Conservation (phyloP, 495 filamentous ascomycete genomes). For the Niebla homalea region DNA sequence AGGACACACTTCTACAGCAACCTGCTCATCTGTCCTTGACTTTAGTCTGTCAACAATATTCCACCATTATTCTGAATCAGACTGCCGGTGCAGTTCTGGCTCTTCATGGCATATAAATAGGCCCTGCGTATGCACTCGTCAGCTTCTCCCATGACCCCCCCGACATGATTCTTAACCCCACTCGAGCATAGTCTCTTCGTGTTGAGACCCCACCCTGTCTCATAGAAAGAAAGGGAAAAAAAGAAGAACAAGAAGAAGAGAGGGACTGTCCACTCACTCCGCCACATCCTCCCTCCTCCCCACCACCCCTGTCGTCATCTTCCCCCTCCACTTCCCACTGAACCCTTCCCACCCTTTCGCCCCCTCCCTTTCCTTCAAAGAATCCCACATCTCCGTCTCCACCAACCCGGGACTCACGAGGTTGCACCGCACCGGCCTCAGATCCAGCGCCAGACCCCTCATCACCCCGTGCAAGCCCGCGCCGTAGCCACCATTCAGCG, state of each 20-base stretch:
- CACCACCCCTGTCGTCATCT: conserved; percentile 28
- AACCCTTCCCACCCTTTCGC: conserved; percentile 17
- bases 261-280: conserved; percentile 21
- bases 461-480: conserved; percentile 28
- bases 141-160: not conserved
- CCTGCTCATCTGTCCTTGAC: too few species aligned
- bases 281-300: conserved; percentile 42
- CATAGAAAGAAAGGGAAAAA: too few species aligned
- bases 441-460: conserved; percentile 41
- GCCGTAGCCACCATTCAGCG: conserved; percentile 26
- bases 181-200: too few species aligned
- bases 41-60: not conserved
- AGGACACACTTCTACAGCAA: not conserved
- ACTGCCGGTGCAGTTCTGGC: conserved; percentile 37
- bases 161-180: not conserved
- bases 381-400: conserved; percentile 37
- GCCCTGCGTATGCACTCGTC: conserved; percentile 14
- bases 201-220: too few species aligned
- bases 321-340: conserved; percentile 10
- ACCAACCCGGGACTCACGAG: conserved; percentile 42
- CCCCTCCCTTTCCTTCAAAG: conserved; percentile 18
- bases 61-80: conserved; percentile 27
- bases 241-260: too few species aligned
- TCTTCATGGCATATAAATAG: conserved; percentile 51
- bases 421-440: conserved; percentile 50